Evolutionary conservation across 306 rosid genomes (phyloP).

Genomic region (Inga laurina): DNA sequence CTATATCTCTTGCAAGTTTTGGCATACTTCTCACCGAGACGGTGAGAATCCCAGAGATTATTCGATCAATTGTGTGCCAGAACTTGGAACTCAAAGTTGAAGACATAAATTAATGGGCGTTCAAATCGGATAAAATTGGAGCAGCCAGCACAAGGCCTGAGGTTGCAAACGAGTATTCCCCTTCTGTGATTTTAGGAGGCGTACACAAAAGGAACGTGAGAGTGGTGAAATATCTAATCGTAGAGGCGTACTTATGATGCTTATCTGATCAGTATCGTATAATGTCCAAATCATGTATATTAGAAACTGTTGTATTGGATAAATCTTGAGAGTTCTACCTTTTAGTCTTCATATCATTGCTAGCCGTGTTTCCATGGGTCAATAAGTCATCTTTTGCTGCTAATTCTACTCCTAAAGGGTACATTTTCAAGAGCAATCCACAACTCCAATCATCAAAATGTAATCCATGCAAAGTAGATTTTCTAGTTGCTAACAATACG

Average conservation of each 20-base stretch:
- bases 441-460: slow-evolving; percentile 8
- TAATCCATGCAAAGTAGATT: not conserved
- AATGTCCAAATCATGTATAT: not conserved
- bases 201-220: not conserved
- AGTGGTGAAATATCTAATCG: not conserved
- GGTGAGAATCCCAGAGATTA: not conserved
- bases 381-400: not conserved
- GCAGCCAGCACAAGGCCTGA: not conserved
- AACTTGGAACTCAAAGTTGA: not conserved
- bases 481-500: not conserved
- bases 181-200: not conserved
- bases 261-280: not conserved
- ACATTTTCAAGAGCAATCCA: slow-evolving; percentile 10
- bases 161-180: not conserved
- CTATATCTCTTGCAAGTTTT: not conserved
- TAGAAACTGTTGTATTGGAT: not conserved
- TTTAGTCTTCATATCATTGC: not conserved
- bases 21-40: not conserved
- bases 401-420: not conserved
- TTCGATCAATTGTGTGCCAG: not conserved
- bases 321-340: not conserved
- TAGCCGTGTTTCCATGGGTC: not conserved
- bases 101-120: not conserved
- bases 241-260: not conserved
- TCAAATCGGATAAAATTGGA: not conserved